Evolutionary conservation across 2,329 filamentous ascomycete species (phyloP).

Genomic region (Chrysoporthe austroafricana): DNA sequence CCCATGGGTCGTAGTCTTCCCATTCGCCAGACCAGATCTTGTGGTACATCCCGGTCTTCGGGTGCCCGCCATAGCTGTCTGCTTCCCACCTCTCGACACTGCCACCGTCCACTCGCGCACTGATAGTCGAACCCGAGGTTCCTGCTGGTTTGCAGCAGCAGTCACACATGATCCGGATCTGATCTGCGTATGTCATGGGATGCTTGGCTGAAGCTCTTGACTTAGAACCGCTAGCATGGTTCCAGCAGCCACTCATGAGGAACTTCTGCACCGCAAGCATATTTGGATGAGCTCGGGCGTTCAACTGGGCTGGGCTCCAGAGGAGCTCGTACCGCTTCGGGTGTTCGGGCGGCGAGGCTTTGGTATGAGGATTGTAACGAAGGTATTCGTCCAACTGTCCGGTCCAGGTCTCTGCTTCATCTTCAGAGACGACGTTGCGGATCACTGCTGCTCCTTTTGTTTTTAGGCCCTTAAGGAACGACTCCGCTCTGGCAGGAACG

Average conservation of each 20-base stretch:
- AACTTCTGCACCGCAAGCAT: constrained; percentile 49
- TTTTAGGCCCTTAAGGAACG: constrained; percentile 37
- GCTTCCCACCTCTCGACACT: constrained; percentile 70
- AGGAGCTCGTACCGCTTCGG: constrained; percentile 43
- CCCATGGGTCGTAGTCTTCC: constrained; percentile 78
- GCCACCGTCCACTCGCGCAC: constrained; percentile 66
- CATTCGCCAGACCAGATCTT: constrained; percentile 69
- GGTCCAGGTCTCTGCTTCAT: constrained; percentile 50
- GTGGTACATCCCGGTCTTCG: constrained; percentile 61
- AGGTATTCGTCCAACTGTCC: constrained; percentile 57
- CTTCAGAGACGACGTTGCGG: constrained; percentile 37
- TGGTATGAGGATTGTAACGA: constrained; percentile 48
- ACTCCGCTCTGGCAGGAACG: constrained; percentile 12
- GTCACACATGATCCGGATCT: constrained; percentile 51
- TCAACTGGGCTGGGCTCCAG: constrained; percentile 47
- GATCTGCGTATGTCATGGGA: constrained; percentile 66
- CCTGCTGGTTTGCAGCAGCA: neutral
- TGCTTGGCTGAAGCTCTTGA: constrained; percentile 43
- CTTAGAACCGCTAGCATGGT: constrained; percentile 48
- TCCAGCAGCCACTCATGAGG: constrained; percentile 55
- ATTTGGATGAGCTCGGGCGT: constrained; percentile 44
- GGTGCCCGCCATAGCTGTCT: constrained; percentile 57
- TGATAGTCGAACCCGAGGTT: constrained; percentile 43
- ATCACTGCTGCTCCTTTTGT: constrained; percentile 40
- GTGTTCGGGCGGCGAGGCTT: constrained; percentile 36